Base-by-base conservation (phyloP, 345 rosid species). In the Rhizophora apiculata region DNA sequence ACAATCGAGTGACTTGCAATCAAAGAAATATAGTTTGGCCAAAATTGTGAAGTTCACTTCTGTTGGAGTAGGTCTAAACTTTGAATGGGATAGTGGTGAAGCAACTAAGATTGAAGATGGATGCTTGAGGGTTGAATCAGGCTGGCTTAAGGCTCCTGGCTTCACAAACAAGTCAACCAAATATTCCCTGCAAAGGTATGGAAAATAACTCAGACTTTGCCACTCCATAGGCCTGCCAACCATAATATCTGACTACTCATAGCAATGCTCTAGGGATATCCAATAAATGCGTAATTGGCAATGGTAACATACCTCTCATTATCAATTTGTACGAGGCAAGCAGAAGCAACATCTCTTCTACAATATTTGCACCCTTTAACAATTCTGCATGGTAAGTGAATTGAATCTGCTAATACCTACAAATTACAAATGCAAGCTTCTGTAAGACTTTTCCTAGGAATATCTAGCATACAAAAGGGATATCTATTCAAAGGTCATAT, bases 311-410 rank as follows among this genome's bases (percentile, higher is more conserved):
- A 75, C 79, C 75, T 70, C 67, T 76, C 79, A 60, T 65, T 46
- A 66, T 61, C 69, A 65, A 70, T 62, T 62, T 58, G 74, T 18
- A 76, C 75, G 18, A 76, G 39, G 53, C 79, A 76, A 52, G 74
- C 70, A 20, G 75, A 46, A 76, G 71, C 60, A 30, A 65, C 57
- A 53, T 69, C 73, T 43, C 67, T 60, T 60, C 74, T 54, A 56
- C 79, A 76, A 55, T 70, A 65, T 62, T 76, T 70, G 58, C 79
- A 76, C n/a, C 79, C 79, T 65, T 76, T 76, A 51, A 67, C 74
- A 65, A 76, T 70, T 70, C 79, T 70, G 65, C 79, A 76, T 10
- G 79, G 79, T 34, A 76, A 70, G 59, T 70, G 65, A 55, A 76
- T 65, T 11, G 71, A 70, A 70, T 76, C 79, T 24, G 79, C 79